These are phyloP conservation scores for Colletotrichum euphorbiae DNA, from an alignment of 2,329 filamentous ascomycete species.

Conservation along the genomic window DNA sequence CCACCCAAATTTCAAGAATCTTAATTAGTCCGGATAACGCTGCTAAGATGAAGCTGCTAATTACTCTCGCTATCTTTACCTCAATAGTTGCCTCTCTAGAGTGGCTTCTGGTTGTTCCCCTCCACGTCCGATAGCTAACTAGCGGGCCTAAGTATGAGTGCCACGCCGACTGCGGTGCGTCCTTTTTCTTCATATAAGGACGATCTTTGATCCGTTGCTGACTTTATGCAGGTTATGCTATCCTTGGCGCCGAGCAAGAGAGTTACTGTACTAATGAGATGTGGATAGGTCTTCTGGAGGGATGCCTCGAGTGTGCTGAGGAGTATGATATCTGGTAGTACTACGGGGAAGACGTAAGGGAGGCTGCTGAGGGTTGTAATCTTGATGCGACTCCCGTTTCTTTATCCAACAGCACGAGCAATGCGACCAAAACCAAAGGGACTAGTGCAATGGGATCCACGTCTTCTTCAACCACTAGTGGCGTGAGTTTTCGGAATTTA, in stretches of 20 bases:
- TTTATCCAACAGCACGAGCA: slow-evolving; percentile 7
- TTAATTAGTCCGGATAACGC: background rate
- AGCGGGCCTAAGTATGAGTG: slow-evolving; percentile 44
- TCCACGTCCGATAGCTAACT: slow-evolving; percentile 32
- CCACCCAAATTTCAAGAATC: background rate
- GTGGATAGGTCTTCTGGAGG: slow-evolving; percentile 54
- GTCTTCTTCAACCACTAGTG: background rate
- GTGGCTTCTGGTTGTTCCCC: slow-evolving; percentile 25
- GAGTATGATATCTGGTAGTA: slow-evolving; percentile 58
- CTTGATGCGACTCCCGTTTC: slow-evolving; percentile 29
- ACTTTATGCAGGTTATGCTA: slow-evolving; percentile 45
- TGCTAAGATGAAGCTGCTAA: slow-evolving; percentile 12
- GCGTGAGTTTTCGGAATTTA: background rate
- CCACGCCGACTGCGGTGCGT: slow-evolving; percentile 59
- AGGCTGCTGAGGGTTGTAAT: slow-evolving; percentile 47
- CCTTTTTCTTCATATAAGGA: background rate
- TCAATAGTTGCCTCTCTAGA: slow-evolving; percentile 8
- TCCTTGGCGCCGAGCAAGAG: slow-evolving; percentile 50
- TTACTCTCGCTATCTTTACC: background rate
- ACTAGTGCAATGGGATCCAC: background rate
- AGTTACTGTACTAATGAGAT: slow-evolving; percentile 52
- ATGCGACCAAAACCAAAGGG: background rate
- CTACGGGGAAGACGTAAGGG: slow-evolving; percentile 53
- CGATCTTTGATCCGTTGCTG: background rate
- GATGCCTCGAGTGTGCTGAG: slow-evolving; percentile 57